These are phyloP conservation scores for Creolimax fragrantissima DNA, from an alignment of 78 protist species.

Conservation along the genomic window DNA sequence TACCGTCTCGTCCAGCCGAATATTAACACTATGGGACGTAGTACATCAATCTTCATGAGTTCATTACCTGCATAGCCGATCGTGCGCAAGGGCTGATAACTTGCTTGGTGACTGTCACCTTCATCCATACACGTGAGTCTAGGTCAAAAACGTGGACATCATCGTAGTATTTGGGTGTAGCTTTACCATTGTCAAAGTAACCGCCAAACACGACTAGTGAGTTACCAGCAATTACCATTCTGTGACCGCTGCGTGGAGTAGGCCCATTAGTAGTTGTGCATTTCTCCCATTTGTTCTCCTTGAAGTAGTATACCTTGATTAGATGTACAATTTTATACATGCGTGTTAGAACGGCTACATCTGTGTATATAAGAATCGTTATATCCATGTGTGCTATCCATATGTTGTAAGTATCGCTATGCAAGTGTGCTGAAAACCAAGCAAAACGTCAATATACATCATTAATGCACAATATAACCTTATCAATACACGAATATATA, in stretches of 20 bases:
- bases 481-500: no score
- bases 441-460: no score
- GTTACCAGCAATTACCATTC: conserved; percentile 28
- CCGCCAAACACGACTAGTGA: conserved; percentile 37
- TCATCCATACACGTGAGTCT: not conserved
- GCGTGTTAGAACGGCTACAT: not conserved
- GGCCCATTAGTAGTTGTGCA: not conserved
- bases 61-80: conserved; percentile 12
- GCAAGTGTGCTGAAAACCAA: no score
- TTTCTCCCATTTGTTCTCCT: not conserved
- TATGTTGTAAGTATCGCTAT: no score
- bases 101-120: not conserved
- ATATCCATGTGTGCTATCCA: no score
- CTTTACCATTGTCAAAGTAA: conserved; percentile 28
- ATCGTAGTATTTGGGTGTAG: conserved; percentile 21
- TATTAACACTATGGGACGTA: no score
- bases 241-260: conserved; percentile 32
- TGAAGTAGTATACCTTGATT: not conserved
- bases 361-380: no score
- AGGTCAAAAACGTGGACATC: conserved; percentile 20
- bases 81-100: not conserved
- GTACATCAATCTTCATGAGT: no score
- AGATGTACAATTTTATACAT: no score
- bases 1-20: no score
- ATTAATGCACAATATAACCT: no score